Conservation (phyloP, 495 filamentous ascomycete species). For the Daldinia concentrica region DNA sequence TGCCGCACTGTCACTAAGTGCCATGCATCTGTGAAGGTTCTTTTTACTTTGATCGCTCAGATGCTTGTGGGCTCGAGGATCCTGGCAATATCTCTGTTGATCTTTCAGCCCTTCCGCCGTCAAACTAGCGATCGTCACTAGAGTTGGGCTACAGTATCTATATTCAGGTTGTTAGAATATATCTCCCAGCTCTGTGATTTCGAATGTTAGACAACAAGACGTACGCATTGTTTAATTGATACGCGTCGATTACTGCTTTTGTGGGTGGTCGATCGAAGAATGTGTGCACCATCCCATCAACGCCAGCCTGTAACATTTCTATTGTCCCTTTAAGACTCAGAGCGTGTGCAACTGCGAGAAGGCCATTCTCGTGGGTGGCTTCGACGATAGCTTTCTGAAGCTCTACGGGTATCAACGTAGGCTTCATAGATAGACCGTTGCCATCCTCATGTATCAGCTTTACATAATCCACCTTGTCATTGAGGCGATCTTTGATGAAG, state of each 20-base stretch:
- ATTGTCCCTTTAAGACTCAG: constrained; percentile 25
- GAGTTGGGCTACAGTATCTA: constrained; percentile 31
- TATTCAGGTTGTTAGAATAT: not conserved
- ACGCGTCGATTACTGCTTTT: constrained; percentile 30
- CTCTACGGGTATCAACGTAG: constrained; percentile 6
- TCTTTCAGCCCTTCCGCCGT: constrained; percentile 22
- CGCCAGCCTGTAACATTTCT: constrained; percentile 23
- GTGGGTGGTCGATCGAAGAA: constrained; percentile 30
- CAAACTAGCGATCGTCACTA: constrained; percentile 21
- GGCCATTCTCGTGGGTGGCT: constrained; percentile 21
- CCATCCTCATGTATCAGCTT: constrained; percentile 39
- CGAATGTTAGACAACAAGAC: not conserved
- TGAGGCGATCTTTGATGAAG: constrained; percentile 24
- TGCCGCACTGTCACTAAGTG: constrained; percentile 4
- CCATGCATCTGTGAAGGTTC: constrained; percentile 23
- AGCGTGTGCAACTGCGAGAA: constrained; percentile 28
- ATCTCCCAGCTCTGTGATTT: not conserved
- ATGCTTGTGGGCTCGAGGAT: constrained; percentile 23
- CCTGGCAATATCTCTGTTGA: constrained; percentile 21
- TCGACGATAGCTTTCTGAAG: constrained; percentile 25
- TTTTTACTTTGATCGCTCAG: constrained; percentile 1
- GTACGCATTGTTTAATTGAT: constrained; percentile 29
- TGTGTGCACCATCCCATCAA: constrained; percentile 31
- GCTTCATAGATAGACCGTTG: constrained; percentile 18
- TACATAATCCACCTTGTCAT: constrained; percentile 32